Base-by-base conservation (phyloP, 345 rosid genomes). In the Populus ilicifolia region DNA sequence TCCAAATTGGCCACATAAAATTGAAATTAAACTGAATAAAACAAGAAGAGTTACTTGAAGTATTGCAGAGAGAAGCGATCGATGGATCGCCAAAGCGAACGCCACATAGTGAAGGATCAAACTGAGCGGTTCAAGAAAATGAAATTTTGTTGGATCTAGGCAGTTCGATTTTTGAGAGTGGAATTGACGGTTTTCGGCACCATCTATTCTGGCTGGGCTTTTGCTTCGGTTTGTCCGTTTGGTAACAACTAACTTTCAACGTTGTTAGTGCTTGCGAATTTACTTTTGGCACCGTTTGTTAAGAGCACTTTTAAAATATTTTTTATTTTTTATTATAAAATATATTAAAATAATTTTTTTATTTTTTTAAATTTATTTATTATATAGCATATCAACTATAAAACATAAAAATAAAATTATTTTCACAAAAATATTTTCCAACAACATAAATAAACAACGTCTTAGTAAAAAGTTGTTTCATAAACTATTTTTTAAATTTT, bases 41-140 rank as follows among this genome's bases (percentile, higher is more conserved):
- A 8, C 35, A 12, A 38, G 1, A 27, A 52, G 14, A 68, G 39
- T 80, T 80, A 87, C 94, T 78, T 87, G 87, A 90, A 87, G 79
- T 89, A 81, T 67, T 83, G 92, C 36, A 86, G 85, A 69, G 94
- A 89, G 84, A 89, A 90, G 80, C 94, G 90, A 84, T 89, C 88
- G 74, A 84, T 70, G 80, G 94, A 87, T 76, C 89, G 89, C 89
- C 92, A 84, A 52, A 89, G 75, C 33, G 86, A 85, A 59, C 87
- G 85, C 92, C 92, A 86, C 89, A 86, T 82, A 46, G 78, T 61
- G 44, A 62, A 41, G 35, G 80, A 43, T 72, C 71, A 62, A 41
- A 25, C 71, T 5, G 66, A 73, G 8, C 64, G 23, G 38, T 21
- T 6, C 5, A 54, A 56, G 20, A 17, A 20, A 43, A 39, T 25